Evolutionary conservation across 176 grass and related monocot species (phyloP), one percentile per base, ranked within the genome.

Genomic region (Secale cereale): DNA sequence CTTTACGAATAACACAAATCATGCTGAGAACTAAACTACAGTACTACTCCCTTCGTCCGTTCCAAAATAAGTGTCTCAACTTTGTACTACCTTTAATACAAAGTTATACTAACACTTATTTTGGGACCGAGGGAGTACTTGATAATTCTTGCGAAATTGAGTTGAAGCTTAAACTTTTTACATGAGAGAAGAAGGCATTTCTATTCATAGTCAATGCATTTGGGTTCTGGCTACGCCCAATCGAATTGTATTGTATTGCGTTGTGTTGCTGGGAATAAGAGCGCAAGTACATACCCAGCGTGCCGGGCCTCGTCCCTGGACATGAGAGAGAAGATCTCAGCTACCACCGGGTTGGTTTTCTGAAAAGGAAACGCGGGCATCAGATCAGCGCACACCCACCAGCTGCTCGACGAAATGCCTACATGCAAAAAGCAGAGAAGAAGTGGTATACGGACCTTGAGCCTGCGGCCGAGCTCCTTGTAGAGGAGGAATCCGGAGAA

Each of bases 311-410:
- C 93, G 68, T 99, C 97, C 80, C 97, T 91, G 77, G 93, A 99
- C 97, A 99, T 99, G 81, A 99, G 97, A 37, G 97, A 99, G 82
- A 99, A 99, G 37, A 96, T 99, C 40, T 99, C 97, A 23, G 93
- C 97, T 63, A 99, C 93, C 33, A 99, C 91, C 39, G 97, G 93
- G 85, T 99, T 99, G 27, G 93, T 99, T 96, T 99, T 99, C 97
- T 99, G 90, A 23, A 61, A 81, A 67, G 35, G 23, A 81, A 80
- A 10, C 6, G 22, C 74, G n/a, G 39, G 40, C 10, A 65, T 90
- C 30, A 90, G 74, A 65, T 90, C 30, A 90, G 74, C 20, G 19
- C 25, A 60, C 9, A 59, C 33, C 74, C 70, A 75, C 43, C n/a
- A 74, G 52, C 8, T 74, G 79, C 27, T 82, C 82, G 61, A 14